Conservation (phyloP, 2,329 filamentous ascomycete genomes). For the Aspergillus pseudoglaucus region DNA sequence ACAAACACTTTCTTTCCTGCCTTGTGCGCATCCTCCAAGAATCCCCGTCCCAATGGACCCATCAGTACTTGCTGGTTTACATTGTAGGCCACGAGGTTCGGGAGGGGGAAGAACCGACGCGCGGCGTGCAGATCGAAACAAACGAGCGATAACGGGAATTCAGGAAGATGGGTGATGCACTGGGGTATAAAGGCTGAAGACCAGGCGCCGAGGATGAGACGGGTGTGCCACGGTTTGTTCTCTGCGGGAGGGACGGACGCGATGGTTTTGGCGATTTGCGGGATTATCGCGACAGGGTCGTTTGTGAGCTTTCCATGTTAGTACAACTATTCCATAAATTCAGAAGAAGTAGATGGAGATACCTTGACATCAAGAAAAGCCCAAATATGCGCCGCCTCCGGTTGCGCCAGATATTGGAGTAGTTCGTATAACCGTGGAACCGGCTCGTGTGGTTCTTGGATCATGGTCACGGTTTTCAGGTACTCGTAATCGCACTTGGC, state of each 20-base stretch:
- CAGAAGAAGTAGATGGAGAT: slow-evolving; percentile 8
- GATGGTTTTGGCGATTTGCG: slow-evolving; percentile 60
- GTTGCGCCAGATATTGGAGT: slow-evolving; percentile 62
- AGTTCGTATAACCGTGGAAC: slow-evolving; percentile 73
- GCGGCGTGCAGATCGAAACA: slow-evolving; percentile 52
- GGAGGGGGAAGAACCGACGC: slow-evolving; percentile 56
- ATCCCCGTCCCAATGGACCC: slow-evolving; percentile 58
- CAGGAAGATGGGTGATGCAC: slow-evolving; percentile 48
- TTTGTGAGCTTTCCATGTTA: slow-evolving; percentile 17
- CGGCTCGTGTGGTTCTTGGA: slow-evolving; percentile 59
- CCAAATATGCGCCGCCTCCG: slow-evolving; percentile 65
- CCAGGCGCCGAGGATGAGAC: slow-evolving; percentile 79
- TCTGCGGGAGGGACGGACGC: slow-evolving; percentile 36
- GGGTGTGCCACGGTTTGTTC: slow-evolving; percentile 58
- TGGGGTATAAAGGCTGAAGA: slow-evolving; percentile 63
- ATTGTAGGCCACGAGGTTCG: slow-evolving; percentile 66
- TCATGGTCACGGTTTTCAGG: slow-evolving; percentile 61
- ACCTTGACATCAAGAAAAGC: slow-evolving; percentile 84
- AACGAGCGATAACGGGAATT: slow-evolving; percentile 35
- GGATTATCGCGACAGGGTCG: slow-evolving; percentile 58
- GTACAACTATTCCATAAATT: not conserved
- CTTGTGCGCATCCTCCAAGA: slow-evolving; percentile 56
- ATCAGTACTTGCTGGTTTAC: slow-evolving; percentile 64
- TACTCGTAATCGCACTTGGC: slow-evolving; percentile 71
- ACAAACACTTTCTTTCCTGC: slow-evolving; percentile 58